Evolutionary conservation across 495 filamentous ascomycete genomes (phyloP), one percentile per base, ranked within the genome.

Genomic region (Umbilicaria muhlenbergii): DNA sequence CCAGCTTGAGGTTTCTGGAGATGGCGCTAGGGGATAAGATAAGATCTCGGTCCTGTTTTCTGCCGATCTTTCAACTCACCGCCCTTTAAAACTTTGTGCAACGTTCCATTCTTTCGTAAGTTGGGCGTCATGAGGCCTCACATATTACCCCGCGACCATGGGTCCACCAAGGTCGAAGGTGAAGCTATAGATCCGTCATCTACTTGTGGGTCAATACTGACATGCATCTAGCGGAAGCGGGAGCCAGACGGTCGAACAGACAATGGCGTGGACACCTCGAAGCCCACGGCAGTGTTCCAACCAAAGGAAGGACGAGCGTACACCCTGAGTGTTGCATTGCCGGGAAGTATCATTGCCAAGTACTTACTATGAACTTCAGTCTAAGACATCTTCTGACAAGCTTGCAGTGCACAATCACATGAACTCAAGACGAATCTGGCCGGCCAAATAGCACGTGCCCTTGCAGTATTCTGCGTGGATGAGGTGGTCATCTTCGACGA

Each of bases 401-500:
- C 45, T 10, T 33, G 31, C 39, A 76, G 70, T 54, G 71, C 69
- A 8, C 59, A 68, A 53, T 66, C 77, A 15, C 73, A 73, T 38
- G 79, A 84, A 36, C 75, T 79, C 44, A 77, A 79, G 52, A 77
- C 75, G 8, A 59, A 63, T 18, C 63, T 82, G 34, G 77, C 75
- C 4, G 76, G 78, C 16, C 73, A 74, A 43, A 71, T 89, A 17
- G 83, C 81, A 2, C 78, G 83, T 16, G 81, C 79, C 12, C 61
- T 77, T 7, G 75, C 81, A 18, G 78, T 86, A 45, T 87, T 85
- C 54, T 78, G 71, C 47, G 72, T 87, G 41, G 83, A 89, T 51
- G 83, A 89, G 58, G 66, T 89, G 21, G 66, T 87, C 36, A 57
- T 87, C 43, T 87, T 78, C 55, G 71, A 83, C 38, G 82, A 86